Conservation (phyloP, 2,329 filamentous ascomycete genomes). For the Emmonsia crescens region DNA sequence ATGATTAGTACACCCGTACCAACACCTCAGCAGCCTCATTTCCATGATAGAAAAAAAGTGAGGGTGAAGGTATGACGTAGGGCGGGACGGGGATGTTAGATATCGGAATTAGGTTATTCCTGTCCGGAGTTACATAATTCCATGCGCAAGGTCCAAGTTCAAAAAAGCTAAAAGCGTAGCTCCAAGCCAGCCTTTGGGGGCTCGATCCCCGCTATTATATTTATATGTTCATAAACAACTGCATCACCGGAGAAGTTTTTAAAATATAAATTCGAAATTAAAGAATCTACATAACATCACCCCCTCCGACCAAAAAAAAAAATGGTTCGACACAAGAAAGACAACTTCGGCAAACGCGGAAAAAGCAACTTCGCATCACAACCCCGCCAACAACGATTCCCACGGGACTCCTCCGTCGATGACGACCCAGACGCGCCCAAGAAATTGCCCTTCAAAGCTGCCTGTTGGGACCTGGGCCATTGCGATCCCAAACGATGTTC, state of each 20-base stretch:
- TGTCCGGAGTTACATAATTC: too few relatives aligned
- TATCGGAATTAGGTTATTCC: neutral
- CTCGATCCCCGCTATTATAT: too few relatives aligned
- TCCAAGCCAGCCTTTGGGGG: too few relatives aligned
- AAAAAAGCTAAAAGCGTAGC: too few relatives aligned
- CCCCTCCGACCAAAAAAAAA: neutral
- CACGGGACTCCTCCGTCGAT: constrained; percentile 24
- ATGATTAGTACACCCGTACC: too few relatives aligned
- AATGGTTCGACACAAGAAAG: constrained; percentile 97
- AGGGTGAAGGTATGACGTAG: too few relatives aligned
- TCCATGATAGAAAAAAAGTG: too few relatives aligned
- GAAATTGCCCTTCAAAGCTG: constrained; percentile 64
- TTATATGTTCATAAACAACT: neutral
- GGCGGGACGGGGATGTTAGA: too few relatives aligned
- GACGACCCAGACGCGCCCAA: constrained; percentile 29
- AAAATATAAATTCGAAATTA: too few relatives aligned
- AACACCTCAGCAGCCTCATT: too few relatives aligned
- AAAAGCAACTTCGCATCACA: constrained; percentile 48
- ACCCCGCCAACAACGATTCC: constrained; percentile 45
- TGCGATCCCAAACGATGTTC: constrained; percentile 96
- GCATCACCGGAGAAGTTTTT: neutral
- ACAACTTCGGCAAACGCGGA: constrained; percentile 59
- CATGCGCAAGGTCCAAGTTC: too few relatives aligned
- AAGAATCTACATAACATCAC: neutral
- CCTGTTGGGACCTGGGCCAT: constrained; percentile 95